Evolutionary conservation across 2,329 filamentous ascomycete species (phyloP), one percentile per base, ranked within the genome.

Genomic region (Microcyclospora pomicola): DNA sequence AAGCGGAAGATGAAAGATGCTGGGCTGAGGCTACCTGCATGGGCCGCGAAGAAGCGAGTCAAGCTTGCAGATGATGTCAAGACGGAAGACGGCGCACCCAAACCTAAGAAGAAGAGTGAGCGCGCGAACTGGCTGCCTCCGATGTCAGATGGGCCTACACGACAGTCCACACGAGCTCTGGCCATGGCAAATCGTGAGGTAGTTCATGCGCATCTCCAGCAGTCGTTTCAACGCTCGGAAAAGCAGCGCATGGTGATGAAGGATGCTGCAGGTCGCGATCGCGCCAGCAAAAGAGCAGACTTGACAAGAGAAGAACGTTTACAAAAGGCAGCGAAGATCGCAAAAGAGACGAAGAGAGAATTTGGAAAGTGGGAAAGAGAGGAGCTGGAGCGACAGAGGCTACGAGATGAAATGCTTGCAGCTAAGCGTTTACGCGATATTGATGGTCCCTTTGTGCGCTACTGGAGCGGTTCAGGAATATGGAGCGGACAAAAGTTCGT

Each of bases 281-380:
- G 84, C 49, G 79, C 80, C 45, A 82, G 81, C 38, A 84, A 85
- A 60, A 82, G 83, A 38, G 81, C 80, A 41, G 72, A 80, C 19
- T 77, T 93, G 75, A 93, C 86, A 5, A 88, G 95, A 60, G 84
- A 75, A 33, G 80, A 96, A 57, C 74, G 86, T 11, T 43, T 56
- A 32, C 49, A 47, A 27, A 51, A 47, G 41, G 53, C 52, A 24
- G 47, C 43, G 32, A 65, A 78, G 37, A 79, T 92, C 6, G 91
- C 96, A 61, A 80, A 81, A 59, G 71, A 79, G 51, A 98, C 59
- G 74, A 80, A 49, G n/a, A 48, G 92, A 84, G 68, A 96, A 81
- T 59, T 64, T 94, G 53, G 95, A 54, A 73, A 84, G 39, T 96
- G 88, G 87, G 87, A 96, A 59, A 81, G 85, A 59, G 83, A 85